Evolutionary conservation across 352 stramenopile species (phyloP), one percentile per base, ranked within the genome.

Genomic region (Achlya hypogyna): DNA sequence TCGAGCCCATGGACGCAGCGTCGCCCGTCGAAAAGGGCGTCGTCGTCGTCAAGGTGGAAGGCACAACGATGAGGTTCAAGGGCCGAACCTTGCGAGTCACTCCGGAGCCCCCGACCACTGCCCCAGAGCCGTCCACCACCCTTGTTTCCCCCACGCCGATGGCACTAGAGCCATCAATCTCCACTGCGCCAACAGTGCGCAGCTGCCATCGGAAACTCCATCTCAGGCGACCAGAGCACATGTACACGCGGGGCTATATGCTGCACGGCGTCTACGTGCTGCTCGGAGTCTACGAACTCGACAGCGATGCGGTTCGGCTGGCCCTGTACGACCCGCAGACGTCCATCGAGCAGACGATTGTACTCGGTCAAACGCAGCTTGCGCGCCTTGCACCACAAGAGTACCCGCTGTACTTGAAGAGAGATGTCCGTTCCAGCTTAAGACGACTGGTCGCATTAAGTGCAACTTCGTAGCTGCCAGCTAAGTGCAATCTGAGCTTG

Each of bases 61-160:
- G 54, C 35, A 20, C 54, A 1, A 4, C 51, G 32, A 51, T 63
- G 29, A 20, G 45, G n/a, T 63, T 63, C 54, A 63, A 51, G 25
- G 35, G 54, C 34, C 20, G 54, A 34, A 18, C n/a, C n/a, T 20
- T 20, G 28, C 22, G 5, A 32, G 28, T 45, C 22, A 31, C 10
- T 8, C 9, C n/a, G 29, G n/a, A 28, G 9, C 18, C 38, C 14
- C 14, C 5, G 1, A 59, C 22, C 16, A n/a, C 22, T 32, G 27
- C 25, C 29, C 29, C 27, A 62, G 16, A 14, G 29, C 43, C n/a
- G n/a, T n/a, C n/a, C n/a, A n/a, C n/a, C n/a, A n/a, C n/a, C n/a
- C n/a, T n/a, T n/a, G n/a, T n/a, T n/a, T n/a, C n/a, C n/a, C n/a
- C n/a, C n/a, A n/a, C n/a, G n/a, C n/a, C n/a, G n/a, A n/a, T n/a